phyloP scores from a whole-genome alignment of 164 flowering plant species.

The Stephania japonica region DNA sequence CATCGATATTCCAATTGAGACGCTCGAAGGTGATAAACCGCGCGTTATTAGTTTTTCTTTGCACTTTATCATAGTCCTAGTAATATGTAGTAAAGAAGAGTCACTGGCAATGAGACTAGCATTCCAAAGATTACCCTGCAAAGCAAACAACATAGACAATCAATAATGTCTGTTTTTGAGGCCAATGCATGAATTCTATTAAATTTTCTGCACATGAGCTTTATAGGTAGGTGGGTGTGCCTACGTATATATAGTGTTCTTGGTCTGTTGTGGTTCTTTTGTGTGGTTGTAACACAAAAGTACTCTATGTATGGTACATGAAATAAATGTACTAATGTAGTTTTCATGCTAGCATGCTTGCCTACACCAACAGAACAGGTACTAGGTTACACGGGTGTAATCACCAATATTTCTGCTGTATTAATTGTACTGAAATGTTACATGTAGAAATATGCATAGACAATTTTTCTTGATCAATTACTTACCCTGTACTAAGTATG shows the following conservation, averaged over 20 bases:
- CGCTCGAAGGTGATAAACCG: neutral
- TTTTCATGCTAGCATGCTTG: neutral
- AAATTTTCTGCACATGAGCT: neutral
- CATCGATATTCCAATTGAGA: neutral
- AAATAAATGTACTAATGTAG: neutral
- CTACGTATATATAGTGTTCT: no score
- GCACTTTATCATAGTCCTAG: conserved; percentile 38
- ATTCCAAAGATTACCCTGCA: conserved; percentile 74
- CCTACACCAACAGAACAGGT: neutral
- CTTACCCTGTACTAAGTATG: conserved; percentile 62
- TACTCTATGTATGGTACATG: neutral
- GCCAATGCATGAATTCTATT: no score
- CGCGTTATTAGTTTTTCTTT: neutral
- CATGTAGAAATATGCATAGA: neutral
- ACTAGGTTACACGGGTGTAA: neutral
- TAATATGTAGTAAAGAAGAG: conserved; percentile 56
- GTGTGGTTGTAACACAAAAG: no score
- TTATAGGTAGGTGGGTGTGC: no score
- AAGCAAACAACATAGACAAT: neutral
- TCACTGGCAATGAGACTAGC: conserved; percentile 59
- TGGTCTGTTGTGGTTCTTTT: no score
- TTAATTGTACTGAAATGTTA: neutral
- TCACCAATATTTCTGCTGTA: neutral
- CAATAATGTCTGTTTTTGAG: neutral
- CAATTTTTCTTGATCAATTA: neutral